phyloP scores from a whole-genome alignment of 371 early-diverging fungal species.

The Lichtheimia corymbifera region DNA sequence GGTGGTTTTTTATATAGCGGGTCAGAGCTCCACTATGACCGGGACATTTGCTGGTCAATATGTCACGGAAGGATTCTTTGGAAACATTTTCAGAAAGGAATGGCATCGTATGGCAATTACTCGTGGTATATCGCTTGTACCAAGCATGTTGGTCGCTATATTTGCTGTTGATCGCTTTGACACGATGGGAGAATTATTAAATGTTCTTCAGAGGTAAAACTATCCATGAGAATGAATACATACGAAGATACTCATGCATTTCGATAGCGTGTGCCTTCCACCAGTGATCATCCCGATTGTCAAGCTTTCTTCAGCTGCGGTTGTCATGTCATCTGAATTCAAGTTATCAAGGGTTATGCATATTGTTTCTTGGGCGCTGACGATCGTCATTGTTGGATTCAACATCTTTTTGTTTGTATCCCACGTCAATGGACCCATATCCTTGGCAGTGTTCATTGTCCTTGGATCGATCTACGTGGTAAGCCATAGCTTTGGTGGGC shows the following conservation, averaged over 20 bases:
- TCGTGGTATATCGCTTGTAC: slow-evolving; percentile 67
- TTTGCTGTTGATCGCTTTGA: slow-evolving; percentile 64
- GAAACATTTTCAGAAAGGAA: slow-evolving; percentile 60
- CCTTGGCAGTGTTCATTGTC: slow-evolving; percentile 4
- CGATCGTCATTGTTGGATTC: slow-evolving; percentile 53
- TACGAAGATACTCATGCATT: no score
- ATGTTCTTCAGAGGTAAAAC: slow-evolving; percentile 45
- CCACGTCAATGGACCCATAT: slow-evolving; percentile 23
- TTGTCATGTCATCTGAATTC: slow-evolving; percentile 54
- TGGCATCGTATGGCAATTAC: slow-evolving; percentile 74
- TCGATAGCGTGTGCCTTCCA: slow-evolving; percentile 64
- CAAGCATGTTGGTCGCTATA: slow-evolving; percentile 67
- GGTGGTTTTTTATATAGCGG: slow-evolving; percentile 33
- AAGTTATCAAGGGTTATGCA: slow-evolving; percentile 32
- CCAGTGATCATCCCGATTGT: slow-evolving; percentile 74
- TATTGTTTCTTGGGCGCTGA: slow-evolving; percentile 38
- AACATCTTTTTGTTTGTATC: slow-evolving; percentile 54
- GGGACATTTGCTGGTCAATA: slow-evolving; percentile 79
- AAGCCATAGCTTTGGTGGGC: not conserved
- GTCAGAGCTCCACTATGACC: slow-evolving; percentile 77
- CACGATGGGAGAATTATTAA: slow-evolving; percentile 68
- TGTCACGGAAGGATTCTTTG: slow-evolving; percentile 71
- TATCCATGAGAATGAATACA: no score
- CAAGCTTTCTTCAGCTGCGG: slow-evolving; percentile 52
- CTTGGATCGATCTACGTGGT: slow-evolving; percentile 23